phyloP scores from a whole-genome alignment of 2,329 filamentous ascomycete species.

The Aspergillus sp. region DNA sequence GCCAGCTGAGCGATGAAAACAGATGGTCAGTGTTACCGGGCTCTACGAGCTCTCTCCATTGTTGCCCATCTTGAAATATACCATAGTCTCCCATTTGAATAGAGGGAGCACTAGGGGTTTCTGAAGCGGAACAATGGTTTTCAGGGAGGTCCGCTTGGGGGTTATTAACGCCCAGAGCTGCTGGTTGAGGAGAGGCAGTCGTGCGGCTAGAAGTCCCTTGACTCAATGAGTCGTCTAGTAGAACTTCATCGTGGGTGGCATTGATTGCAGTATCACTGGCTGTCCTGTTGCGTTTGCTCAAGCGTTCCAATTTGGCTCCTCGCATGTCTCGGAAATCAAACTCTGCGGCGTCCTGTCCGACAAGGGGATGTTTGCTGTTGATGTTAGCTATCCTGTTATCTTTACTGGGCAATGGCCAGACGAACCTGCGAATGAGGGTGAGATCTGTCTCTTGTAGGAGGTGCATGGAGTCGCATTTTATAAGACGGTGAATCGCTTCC shows the following conservation, averaged over 20 bases:
- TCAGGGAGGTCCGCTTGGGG: too few species aligned
- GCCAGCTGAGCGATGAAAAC: not conserved
- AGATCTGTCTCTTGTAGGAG: not conserved
- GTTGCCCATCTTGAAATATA: not conserved
- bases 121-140: too few species aligned
- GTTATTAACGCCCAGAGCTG: too few species aligned
- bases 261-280: too few species aligned
- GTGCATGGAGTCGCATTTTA: not conserved
- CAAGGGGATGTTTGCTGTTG: not conserved
- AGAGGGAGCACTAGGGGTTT: too few species aligned
- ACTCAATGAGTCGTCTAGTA: not conserved
- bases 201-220: not conserved
- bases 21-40: not conserved
- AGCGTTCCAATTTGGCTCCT: not conserved
- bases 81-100: not conserved
- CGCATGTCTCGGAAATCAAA: not conserved
- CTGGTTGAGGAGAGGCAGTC: not conserved
- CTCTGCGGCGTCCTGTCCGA: not conserved
- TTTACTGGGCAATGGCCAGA: not conserved
- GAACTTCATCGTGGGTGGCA: not conserved
- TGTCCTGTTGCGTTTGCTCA: not conserved
- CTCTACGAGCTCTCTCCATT: not conserved
- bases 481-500: not conserved
- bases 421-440: not conserved
- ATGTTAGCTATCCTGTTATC: not conserved